Evolutionary conservation across 441 rosid species (phyloP).

Genomic region (Croton laevigatus): DNA sequence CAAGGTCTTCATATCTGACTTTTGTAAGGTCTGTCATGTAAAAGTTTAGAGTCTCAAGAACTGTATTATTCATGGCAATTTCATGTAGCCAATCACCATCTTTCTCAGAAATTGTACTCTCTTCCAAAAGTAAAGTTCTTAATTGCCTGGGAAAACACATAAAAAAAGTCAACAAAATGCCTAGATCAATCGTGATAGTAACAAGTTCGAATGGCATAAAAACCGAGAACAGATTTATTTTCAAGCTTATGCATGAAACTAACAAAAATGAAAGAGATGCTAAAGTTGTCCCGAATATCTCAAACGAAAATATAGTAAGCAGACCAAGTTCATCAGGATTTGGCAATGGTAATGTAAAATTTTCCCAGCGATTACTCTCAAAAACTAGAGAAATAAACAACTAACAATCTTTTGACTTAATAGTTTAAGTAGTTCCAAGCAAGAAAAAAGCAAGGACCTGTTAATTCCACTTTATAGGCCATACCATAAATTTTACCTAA

Average conservation of each 20-base stretch:
- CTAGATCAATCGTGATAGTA: background rate
- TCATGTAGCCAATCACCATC: slow-evolving; percentile 89
- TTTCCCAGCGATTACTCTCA: background rate
- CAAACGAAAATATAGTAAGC: too few species aligned
- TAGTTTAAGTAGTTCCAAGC: background rate
- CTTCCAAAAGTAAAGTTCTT: slow-evolving; percentile 78
- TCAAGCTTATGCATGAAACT: background rate
- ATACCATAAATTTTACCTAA: background rate
- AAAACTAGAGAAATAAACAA: background rate
- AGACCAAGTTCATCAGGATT: background rate
- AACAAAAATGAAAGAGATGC: background rate
- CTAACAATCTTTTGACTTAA: background rate
- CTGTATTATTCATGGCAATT: slow-evolving; percentile 66
- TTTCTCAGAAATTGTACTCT: slow-evolving; percentile 56
- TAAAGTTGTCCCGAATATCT: background rate
- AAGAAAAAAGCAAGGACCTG: background rate
- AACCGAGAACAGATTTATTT: background rate
- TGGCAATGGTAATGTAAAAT: background rate
- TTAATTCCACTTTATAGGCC: background rate
- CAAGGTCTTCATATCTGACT: slow-evolving; percentile 62
- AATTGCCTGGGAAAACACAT: slow-evolving; percentile 52
- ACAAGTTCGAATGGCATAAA: slow-evolving; percentile 3
- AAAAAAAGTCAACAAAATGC: background rate
- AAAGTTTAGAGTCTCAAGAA: slow-evolving; percentile 77
- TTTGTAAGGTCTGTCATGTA: slow-evolving; percentile 65